Conservation (phyloP, 371 early-diverging fungal genomes). For the Lichtheimia ramosa region DNA sequence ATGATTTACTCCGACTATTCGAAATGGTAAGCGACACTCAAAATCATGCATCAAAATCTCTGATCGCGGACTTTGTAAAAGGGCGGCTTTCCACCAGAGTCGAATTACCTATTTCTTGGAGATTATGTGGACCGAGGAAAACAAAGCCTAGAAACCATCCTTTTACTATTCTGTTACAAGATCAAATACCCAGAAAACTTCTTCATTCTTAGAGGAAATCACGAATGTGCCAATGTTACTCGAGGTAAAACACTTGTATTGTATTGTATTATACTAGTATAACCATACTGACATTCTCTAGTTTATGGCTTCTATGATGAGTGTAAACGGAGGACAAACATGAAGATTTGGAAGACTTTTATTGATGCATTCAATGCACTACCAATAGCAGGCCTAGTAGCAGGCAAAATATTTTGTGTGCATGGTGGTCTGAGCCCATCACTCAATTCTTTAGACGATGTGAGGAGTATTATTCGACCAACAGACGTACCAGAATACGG, state of each 20-base stretch:
- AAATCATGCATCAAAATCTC: not conserved
- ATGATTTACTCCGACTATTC: slow-evolving; percentile 89
- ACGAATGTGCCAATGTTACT: slow-evolving; percentile 97
- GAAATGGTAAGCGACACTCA: slow-evolving; percentile 54
- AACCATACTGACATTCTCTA: not conserved
- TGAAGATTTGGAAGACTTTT: slow-evolving; percentile 97
- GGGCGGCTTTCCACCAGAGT: slow-evolving; percentile 84
- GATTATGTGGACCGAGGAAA: slow-evolving; percentile 98
- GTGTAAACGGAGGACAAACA: slow-evolving; percentile 94
- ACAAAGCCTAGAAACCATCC: slow-evolving; percentile 93
- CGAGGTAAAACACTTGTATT: slow-evolving; percentile 54
- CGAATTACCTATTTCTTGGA: slow-evolving; percentile 92
- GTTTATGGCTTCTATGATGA: slow-evolving; percentile 99
- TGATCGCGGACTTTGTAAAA: not conserved
- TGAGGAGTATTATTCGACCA: slow-evolving; percentile 86
- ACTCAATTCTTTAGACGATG: slow-evolving; percentile 89
- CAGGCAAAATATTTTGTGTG: slow-evolving; percentile 96
- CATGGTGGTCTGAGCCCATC: slow-evolving; percentile 97
- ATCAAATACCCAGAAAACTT: slow-evolving; percentile 96
- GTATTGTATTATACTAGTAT: too few species aligned
- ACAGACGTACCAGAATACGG: slow-evolving; percentile 98
- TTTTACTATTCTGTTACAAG: slow-evolving; percentile 92
- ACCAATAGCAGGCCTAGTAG: slow-evolving; percentile 96
- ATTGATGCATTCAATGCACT: slow-evolving; percentile 98
- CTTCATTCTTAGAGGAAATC: slow-evolving; percentile 95